A percentile compares a stretch with the other conserved stretches of the same genome.
These are phyloP conservation scores for Corymbia calophylla DNA, from an alignment of 441 rosid species.

Conservation along the genomic window DNA sequence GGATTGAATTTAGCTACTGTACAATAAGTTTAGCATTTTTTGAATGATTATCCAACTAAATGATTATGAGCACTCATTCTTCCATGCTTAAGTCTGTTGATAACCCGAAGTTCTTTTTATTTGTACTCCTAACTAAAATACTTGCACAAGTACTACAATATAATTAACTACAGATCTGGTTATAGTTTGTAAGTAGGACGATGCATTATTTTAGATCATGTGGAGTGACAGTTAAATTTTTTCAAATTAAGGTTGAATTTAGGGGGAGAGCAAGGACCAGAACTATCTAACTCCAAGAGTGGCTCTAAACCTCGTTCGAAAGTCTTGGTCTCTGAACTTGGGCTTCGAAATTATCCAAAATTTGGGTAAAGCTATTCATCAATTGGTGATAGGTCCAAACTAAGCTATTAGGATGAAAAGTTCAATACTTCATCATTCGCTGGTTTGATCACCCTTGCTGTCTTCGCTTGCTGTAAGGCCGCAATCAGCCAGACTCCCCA, in stretches of 20 bases:
- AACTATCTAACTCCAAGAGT: neutral
- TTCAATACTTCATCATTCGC: neutral
- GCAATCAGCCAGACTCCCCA: neutral
- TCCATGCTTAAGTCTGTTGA: neutral
- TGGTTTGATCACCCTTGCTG: neutral
- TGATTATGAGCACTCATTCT: neutral
- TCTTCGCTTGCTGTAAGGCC: neutral
- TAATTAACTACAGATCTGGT: no score
- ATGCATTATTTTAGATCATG: rapidly evolving
- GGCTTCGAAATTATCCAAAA: neutral
- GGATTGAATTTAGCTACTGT: rapidly evolving
- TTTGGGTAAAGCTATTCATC: neutral
- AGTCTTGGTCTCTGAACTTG: neutral
- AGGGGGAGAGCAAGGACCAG: neutral
- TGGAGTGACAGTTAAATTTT: neutral
- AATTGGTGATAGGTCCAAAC: neutral
- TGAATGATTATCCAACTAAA: neutral
- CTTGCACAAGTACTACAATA: rapidly evolving
- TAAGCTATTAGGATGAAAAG: neutral
- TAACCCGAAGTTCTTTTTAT: neutral
- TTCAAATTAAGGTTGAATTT: neutral
- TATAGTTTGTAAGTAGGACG: neutral
- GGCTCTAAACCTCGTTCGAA: neutral
- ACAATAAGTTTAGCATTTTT: neutral
- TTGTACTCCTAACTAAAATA: neutral